These are phyloP conservation scores for Verticillium dahliae DNA, from an alignment of 2,329 filamentous ascomycete species.

Conservation along the genomic window DNA sequence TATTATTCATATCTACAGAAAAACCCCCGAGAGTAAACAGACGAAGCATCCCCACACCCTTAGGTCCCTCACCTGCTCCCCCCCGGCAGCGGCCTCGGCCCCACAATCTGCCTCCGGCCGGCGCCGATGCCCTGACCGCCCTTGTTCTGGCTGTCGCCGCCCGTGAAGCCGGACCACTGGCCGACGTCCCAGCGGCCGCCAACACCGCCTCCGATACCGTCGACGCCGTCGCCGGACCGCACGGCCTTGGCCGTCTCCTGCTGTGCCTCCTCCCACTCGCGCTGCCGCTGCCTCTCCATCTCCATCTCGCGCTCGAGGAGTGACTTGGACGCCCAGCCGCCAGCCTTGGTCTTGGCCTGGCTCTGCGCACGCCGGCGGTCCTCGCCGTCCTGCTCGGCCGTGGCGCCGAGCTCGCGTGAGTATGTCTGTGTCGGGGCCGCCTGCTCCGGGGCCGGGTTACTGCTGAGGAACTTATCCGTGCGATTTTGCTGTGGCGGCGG, in stretches of 20 bases:
- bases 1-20: neutral
- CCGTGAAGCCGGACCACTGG: constrained; percentile 69
- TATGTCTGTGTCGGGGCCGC: constrained; percentile 40
- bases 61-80: neutral
- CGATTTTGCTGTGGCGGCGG: constrained; percentile 27
- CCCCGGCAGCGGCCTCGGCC: constrained; percentile 58
- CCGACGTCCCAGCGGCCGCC: constrained; percentile 68
- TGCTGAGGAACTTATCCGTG: constrained; percentile 51
- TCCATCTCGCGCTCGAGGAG: constrained; percentile 78
- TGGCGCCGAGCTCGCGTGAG: constrained; percentile 46
- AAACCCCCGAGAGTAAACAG: neutral
- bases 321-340: constrained; percentile 60
- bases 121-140: constrained; percentile 61
- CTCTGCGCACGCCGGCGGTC: constrained; percentile 52
- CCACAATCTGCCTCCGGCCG: constrained; percentile 71
- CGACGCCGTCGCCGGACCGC: constrained; percentile 43
- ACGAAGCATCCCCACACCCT: neutral
- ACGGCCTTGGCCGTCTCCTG: constrained; percentile 52
- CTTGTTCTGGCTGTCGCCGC: constrained; percentile 68
- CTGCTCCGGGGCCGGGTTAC: constrained; percentile 41
- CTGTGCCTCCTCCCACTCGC: constrained; percentile 75
- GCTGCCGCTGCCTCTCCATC: constrained; percentile 67
- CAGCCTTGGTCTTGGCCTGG: constrained; percentile 55
- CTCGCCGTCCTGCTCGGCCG: constrained; percentile 56
- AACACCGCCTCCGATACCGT: constrained; percentile 61